Percentiles rank a stretch among this genome's conserved stretches.
These are phyloP conservation scores for Starmerella powellii DNA, from an alignment of 805 yeast genomes.

Conservation along the genomic window DNA sequence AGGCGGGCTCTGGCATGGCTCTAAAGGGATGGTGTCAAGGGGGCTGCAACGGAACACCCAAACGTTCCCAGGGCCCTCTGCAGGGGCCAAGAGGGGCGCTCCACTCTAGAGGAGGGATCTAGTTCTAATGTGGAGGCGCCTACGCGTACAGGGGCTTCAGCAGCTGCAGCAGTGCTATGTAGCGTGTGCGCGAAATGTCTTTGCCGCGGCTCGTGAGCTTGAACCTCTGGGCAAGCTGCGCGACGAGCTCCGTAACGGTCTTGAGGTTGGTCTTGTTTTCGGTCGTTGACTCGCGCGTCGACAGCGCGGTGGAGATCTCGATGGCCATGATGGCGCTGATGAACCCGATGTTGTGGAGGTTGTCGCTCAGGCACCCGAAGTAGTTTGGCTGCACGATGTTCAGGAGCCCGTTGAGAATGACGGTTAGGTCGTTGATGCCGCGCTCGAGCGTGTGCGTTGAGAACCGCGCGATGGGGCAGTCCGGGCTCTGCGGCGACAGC, in stretches of 20 bases:
- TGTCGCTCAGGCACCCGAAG: constrained; percentile 62
- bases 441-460: constrained; percentile 25
- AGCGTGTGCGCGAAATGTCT: constrained; percentile 29
- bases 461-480: background rate
- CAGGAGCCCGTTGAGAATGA: constrained; percentile 34
- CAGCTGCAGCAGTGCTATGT: constrained; percentile 1
- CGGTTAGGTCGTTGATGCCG: constrained; percentile 34
- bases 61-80: too few relatives aligned
- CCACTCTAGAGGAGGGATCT: too few relatives aligned
- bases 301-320: background rate
- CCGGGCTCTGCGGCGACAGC: background rate
- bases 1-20: too few relatives aligned
- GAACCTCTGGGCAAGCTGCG: constrained; percentile 8
- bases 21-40: too few relatives aligned
- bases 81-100: too few relatives aligned
- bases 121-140: too few relatives aligned
- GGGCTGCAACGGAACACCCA: too few relatives aligned
- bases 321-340: constrained; percentile 13
- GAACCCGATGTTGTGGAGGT: constrained; percentile 39
- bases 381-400: constrained; percentile 40
- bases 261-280: background rate
- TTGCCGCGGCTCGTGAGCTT: constrained; percentile 9
- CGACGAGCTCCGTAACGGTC: background rate
- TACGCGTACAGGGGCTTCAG: background rate
- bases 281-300: background rate